Conservation (phyloP, 129 eudicot species). For the Flaveria sonorensis region DNA sequence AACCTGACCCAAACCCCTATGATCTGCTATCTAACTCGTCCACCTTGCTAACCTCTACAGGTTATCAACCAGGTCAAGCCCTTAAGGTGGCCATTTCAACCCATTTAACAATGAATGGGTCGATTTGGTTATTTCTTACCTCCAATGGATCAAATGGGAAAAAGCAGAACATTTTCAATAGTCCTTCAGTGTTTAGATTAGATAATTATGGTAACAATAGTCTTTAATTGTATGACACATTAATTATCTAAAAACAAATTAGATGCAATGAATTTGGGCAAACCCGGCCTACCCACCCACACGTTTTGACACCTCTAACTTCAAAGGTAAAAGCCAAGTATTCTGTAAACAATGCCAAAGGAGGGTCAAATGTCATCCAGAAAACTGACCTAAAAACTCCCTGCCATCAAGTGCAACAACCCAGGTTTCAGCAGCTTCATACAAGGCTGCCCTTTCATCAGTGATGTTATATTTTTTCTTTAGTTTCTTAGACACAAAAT, state of each 20-base stretch:
- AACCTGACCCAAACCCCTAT: background rate
- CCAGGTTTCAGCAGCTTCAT: slow-evolving; percentile 63
- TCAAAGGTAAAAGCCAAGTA: background rate
- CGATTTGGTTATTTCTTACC: background rate
- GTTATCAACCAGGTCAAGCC: background rate
- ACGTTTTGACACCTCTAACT: background rate
- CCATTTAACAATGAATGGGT: background rate
- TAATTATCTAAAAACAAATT: background rate
- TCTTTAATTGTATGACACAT: background rate
- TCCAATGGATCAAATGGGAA: background rate
- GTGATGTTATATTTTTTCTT: slow-evolving; percentile 55
- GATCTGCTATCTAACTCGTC: background rate
- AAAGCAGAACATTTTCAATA: background rate
- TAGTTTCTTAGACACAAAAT: slow-evolving; percentile 55
- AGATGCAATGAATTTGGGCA: background rate
- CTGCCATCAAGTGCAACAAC: slow-evolving; percentile 57
- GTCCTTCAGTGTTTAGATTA: background rate
- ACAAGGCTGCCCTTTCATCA: slow-evolving; percentile 56
- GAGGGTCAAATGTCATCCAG: slow-evolving; percentile 3
- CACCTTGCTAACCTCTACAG: background rate
- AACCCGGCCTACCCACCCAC: background rate
- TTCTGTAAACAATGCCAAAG: background rate
- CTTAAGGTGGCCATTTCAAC: background rate
- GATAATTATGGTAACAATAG: background rate
- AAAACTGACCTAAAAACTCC: slow-evolving; percentile 54